Percentiles rank a stretch among this genome's conserved stretches.
Evolutionary conservation across 257 asterid genomes (phyloP).

Genomic region (Nicotiana otophora): DNA sequence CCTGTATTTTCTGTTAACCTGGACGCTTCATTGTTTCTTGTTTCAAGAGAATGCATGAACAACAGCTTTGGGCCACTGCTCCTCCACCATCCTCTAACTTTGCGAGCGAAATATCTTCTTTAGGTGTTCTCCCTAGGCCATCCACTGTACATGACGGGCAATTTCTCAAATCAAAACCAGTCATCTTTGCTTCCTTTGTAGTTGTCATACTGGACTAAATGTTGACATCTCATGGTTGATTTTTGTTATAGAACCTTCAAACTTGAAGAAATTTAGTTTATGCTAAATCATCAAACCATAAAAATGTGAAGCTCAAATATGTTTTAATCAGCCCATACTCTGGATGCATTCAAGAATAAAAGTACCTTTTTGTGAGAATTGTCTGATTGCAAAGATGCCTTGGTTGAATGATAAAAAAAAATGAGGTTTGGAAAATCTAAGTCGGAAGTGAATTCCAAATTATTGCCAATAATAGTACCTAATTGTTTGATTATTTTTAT

Average conservation of each 20-base stretch:
- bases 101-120: neutral
- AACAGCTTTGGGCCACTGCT: neutral
- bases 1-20: neutral
- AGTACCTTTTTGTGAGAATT: neutral
- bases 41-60: neutral
- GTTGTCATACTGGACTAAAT: neutral
- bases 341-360: neutral
- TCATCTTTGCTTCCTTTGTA: neutral
- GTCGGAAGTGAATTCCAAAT: neutral
- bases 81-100: neutral
- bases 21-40: neutral
- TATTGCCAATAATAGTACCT: neutral
- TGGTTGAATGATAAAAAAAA: neutral
- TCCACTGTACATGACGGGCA: neutral
- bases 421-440: neutral
- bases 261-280: no score
- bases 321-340: neutral
- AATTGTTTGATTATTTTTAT: slow-evolving; percentile 27
- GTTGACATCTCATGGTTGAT: neutral
- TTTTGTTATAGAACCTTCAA: neutral
- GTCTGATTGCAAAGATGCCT: neutral
- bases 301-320: neutral
- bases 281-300: neutral
- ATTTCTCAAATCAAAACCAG: neutral
- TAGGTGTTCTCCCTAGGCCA: neutral